phyloP scores from a whole-genome alignment of 2,329 filamentous ascomycete genomes.

The Neofusicoccum laricinum region DNA sequence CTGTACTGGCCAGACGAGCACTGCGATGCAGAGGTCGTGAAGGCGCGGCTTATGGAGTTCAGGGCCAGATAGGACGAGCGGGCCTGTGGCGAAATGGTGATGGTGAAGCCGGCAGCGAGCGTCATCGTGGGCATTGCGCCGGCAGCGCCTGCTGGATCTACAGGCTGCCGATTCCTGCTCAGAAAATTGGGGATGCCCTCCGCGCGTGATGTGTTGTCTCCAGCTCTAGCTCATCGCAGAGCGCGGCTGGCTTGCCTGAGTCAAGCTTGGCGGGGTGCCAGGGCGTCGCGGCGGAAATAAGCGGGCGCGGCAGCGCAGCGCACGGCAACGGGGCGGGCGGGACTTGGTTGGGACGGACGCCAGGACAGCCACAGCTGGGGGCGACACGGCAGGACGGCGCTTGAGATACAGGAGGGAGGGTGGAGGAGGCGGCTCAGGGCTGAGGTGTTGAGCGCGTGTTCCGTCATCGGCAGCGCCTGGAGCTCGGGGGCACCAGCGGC shows the following conservation, averaged over 20 bases:
- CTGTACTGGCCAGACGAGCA: slow-evolving; percentile 51
- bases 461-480: slow-evolving; percentile 1
- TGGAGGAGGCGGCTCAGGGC: not conserved
- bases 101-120: slow-evolving; percentile 20
- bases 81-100: slow-evolving; percentile 38
- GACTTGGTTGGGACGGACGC: not conserved
- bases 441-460: not conserved
- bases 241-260: slow-evolving; percentile 11
- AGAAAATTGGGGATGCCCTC: not conserved
- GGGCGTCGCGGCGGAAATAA: slow-evolving; percentile 11
- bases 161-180: not conserved
- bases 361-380: not conserved
- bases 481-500: not conserved
- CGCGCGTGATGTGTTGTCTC: slow-evolving; percentile 15
- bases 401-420: not conserved
- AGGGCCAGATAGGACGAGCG: slow-evolving; percentile 40
- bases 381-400: not conserved
- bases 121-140: slow-evolving; percentile 3
- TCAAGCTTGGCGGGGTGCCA: slow-evolving; percentile 16
- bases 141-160: not conserved
- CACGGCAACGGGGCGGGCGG: not conserved
- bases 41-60: slow-evolving; percentile 29
- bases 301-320: not conserved
- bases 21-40: slow-evolving; percentile 34
- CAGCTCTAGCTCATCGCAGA: slow-evolving; percentile 15